These are phyloP conservation scores for Jamesozyma gamospora DNA, from an alignment of 805 yeast species.

Conservation along the genomic window DNA sequence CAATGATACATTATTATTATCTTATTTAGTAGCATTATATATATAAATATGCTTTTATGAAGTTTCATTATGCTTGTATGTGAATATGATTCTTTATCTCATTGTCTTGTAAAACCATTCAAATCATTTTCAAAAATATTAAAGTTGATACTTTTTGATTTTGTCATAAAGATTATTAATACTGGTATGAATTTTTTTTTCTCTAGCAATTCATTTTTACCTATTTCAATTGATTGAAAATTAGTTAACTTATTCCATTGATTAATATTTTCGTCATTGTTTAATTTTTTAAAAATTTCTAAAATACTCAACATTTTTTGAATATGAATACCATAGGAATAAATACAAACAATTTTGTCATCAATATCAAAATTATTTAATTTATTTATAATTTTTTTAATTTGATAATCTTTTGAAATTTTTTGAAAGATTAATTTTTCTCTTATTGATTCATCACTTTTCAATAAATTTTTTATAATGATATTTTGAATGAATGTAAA, in stretches of 20 bases:
- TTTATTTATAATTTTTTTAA: conserved; percentile 13
- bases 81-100: neutral
- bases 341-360: conserved; percentile 8
- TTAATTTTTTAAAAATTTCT: conserved; percentile 16
- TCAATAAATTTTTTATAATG: conserved; percentile 11
- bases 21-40: neutral
- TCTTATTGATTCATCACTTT: neutral
- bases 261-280: neutral
- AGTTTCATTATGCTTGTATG: no score
- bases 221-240: conserved; percentile 13
- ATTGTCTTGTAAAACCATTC: conserved; percentile 11
- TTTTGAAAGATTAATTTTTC: conserved; percentile 2
- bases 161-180: conserved; percentile 1
- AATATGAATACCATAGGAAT: conserved; percentile 22
- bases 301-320: conserved; percentile 20
- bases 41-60: neutral
- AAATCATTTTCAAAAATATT: conserved; percentile 4
- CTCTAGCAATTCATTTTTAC: conserved; percentile 21
- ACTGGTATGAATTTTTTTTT: conserved; percentile 7
- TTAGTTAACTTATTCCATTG: conserved; percentile 21
- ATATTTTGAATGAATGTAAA: conserved; percentile 12
- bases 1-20: conserved; percentile 19
- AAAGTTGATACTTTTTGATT: neutral
- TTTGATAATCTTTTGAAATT: conserved; percentile 18
- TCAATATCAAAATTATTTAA: conserved; percentile 2